Base-by-base conservation (phyloP, 257 asterid species). In the Capsicum rhomboideum region DNA sequence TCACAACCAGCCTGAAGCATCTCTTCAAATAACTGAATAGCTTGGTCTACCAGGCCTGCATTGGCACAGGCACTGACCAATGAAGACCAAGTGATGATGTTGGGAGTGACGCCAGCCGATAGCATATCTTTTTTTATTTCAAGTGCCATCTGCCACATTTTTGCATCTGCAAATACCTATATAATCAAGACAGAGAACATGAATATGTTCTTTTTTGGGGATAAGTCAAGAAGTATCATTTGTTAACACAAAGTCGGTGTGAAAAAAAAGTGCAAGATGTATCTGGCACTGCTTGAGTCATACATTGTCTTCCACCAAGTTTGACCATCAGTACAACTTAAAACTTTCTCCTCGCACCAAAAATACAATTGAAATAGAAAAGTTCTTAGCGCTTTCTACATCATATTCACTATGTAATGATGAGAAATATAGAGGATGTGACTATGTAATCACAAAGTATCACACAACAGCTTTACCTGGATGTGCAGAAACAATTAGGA, bases 141-240 rank as follows among this genome's bases (percentile, higher is more conserved):
- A 31, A 96, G 89, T n/a, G 99, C 98, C 90, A 78, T 87, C 85
- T 87, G 88, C 98, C 97, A 96, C 97, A 92, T 89, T 92, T 91
- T 93, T 87, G 98, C 96, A 89, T 92, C 98, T 77, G 99, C 98
- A 88, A 96, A 89, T 86, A 94, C 98, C 99, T 96, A 98, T 86
- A 87, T 61, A 84, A 78, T 92, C 88, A 86, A 90, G n/a, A 49
- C 23, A 20, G 81, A 64, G 21, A 23, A 77, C 56, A n/a, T 77
- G 18, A 77, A 26, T 72, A 72, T 72, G 6, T 74, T 21, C 13
- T 6, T 74, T 14, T 0, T 6, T 61, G 6, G 13, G 50, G 58
- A 74, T 7, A 74, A 74, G 59, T 52, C 79, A 72, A 42, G 34
- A 71, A 42, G 56, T 44, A 21, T 53, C 40, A 14, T 23, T 44